Percentiles rank a stretch among this genome's conserved stretches.
These are phyloP conservation scores for Hanseniaspora singularis DNA, from an alignment of 805 yeast genomes.

Conservation along the genomic window DNA sequence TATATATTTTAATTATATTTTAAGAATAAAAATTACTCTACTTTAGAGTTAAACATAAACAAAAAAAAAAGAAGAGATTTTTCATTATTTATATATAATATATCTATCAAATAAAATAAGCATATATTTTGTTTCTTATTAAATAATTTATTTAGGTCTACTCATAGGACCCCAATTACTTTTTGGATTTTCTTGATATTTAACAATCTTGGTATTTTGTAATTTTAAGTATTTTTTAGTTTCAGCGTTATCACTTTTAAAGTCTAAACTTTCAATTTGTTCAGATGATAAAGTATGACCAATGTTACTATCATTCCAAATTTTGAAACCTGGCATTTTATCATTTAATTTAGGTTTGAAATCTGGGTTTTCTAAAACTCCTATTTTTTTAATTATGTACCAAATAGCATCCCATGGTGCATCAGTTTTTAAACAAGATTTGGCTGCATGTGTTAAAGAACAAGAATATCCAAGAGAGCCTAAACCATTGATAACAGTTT, in stretches of 20 bases:
- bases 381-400: conserved; percentile 59
- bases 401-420: conserved; percentile 78
- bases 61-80: neutral
- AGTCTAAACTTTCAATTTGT: conserved; percentile 38
- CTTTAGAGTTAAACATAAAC: no score
- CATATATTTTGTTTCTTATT: no score
- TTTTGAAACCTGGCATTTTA: conserved; percentile 48
- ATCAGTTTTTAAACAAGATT: conserved; percentile 76
- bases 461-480: conserved; percentile 74
- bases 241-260: conserved; percentile 34
- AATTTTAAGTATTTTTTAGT: conserved; percentile 47
- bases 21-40: no score
- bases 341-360: conserved; percentile 31
- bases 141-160: conserved; percentile 46
- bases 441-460: conserved; percentile 79
- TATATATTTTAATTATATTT: no score
- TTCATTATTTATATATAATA: neutral
- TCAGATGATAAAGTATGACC: conserved; percentile 19
- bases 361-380: conserved; percentile 33
- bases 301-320: conserved; percentile 36
- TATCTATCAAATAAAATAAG: neutral
- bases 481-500: conserved; percentile 59
- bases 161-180: conserved; percentile 97
- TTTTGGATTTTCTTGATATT: conserved; percentile 86
- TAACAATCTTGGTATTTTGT: conserved; percentile 65